phyloP scores from a whole-genome alignment of 495 filamentous ascomycete species.

The Cudoniella acicularis region DNA sequence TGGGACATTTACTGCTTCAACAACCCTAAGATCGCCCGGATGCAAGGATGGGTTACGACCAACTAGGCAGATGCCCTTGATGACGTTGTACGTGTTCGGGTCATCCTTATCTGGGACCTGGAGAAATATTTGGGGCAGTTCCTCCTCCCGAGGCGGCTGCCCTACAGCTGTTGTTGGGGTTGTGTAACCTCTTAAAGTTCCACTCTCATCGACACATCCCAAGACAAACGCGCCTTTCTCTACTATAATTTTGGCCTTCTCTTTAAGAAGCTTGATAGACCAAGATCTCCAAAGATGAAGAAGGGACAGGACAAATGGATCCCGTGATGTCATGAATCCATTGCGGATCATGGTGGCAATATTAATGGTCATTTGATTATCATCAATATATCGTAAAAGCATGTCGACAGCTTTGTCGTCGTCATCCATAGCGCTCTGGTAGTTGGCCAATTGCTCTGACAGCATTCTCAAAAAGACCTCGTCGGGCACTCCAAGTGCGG shows the following conservation, averaged over 20 bases:
- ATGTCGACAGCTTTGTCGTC: slow-evolving; percentile 56
- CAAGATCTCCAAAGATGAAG: slow-evolving; percentile 75
- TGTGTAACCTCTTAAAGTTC: slow-evolving; percentile 66
- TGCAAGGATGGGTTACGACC: slow-evolving; percentile 94
- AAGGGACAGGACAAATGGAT: slow-evolving; percentile 79
- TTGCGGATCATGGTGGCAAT: slow-evolving; percentile 71
- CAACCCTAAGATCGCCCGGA: slow-evolving; percentile 87
- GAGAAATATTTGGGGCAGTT: slow-evolving; percentile 83
- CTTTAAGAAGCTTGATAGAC: slow-evolving; percentile 82
- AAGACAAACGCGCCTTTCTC: slow-evolving; percentile 81
- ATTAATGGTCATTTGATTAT: slow-evolving; percentile 72
- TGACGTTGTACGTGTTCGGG: slow-evolving; percentile 49
- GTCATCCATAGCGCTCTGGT: slow-evolving; percentile 65
- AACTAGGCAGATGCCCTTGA: slow-evolving; percentile 76
- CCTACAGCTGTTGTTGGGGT: slow-evolving; percentile 20
- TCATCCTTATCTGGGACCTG: slow-evolving; percentile 60
- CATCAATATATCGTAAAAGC: slow-evolving; percentile 74
- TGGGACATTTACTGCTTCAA: slow-evolving; percentile 74
- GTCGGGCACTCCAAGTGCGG: slow-evolving; percentile 68
- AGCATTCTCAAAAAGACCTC: slow-evolving; percentile 65
- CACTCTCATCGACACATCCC: slow-evolving; percentile 86
- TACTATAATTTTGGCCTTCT: slow-evolving; percentile 84
- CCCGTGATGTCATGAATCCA: slow-evolving; percentile 69
- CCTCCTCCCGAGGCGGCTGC: slow-evolving; percentile 30
- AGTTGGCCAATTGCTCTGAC: slow-evolving; percentile 54